phyloP scores from a whole-genome alignment of 495 filamentous ascomycete species.

The Hypoxylon subgilvum region DNA sequence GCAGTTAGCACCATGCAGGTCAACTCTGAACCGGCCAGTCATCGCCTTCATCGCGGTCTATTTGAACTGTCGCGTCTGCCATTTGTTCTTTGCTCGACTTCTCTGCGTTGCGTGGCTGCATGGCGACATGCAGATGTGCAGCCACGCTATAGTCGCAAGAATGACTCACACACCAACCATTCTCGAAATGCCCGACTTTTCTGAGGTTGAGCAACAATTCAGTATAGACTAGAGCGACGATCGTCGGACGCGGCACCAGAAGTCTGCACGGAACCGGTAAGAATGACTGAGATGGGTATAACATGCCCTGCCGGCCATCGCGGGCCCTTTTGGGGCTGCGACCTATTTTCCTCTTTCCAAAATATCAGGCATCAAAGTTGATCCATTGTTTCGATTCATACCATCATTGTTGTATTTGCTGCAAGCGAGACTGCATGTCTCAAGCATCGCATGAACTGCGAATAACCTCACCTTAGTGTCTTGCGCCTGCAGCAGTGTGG shows the following conservation, averaged over 20 bases:
- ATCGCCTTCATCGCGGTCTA: slow-evolving; percentile 38
- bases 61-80: slow-evolving; percentile 35
- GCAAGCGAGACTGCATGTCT: slow-evolving; percentile 28
- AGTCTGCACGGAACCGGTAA: slow-evolving; percentile 11
- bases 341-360: slow-evolving; percentile 33
- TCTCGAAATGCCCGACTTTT: slow-evolving; percentile 33
- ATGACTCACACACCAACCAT: slow-evolving; percentile 46
- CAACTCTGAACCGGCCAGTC: slow-evolving; percentile 34
- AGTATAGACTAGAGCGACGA: slow-evolving; percentile 13
- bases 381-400: slow-evolving; percentile 18
- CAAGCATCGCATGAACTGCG: slow-evolving; percentile 38
- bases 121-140: slow-evolving; percentile 40
- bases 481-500: slow-evolving; percentile 11
- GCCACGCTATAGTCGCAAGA: slow-evolving; percentile 32
- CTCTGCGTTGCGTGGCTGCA: slow-evolving; percentile 34
- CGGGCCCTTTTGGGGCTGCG: slow-evolving; percentile 29
- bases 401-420: slow-evolving; percentile 14
- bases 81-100: slow-evolving; percentile 32
- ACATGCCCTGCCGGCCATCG: slow-evolving; percentile 38
- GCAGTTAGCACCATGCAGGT: slow-evolving; percentile 37
- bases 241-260: slow-evolving; percentile 24
- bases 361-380: slow-evolving; percentile 31
- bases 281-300: slow-evolving; percentile 37
- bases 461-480: slow-evolving; percentile 43
- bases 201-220: slow-evolving; percentile 31